A percentile compares a stretch with the other conserved stretches of the same genome.
Conservation (phyloP, 2,329 filamentous ascomycete genomes). For the Stylonectria norvegica region DNA sequence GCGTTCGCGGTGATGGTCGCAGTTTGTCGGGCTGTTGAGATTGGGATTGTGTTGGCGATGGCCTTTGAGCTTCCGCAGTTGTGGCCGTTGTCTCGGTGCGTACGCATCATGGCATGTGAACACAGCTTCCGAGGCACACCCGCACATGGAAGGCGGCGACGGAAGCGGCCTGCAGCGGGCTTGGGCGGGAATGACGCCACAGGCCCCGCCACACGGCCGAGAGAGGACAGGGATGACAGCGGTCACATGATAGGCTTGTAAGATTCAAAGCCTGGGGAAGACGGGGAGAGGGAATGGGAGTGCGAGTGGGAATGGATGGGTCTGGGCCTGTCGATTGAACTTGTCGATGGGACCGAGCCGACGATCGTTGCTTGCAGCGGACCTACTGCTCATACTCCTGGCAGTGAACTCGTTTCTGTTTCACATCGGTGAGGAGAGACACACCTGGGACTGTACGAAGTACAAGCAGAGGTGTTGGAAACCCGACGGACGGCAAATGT, state of each 20-base stretch:
- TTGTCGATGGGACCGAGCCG: background rate
- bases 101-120: conserved; percentile 27
- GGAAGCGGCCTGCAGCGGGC: conserved; percentile 17
- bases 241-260: conserved; percentile 24
- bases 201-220: too few relatives aligned
- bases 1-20: conserved; percentile 8
- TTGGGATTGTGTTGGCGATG: background rate
- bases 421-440: too few relatives aligned
- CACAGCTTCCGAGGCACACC: conserved; percentile 26
- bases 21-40: conserved; percentile 8
- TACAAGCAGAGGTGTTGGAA: too few relatives aligned
- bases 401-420: too few relatives aligned
- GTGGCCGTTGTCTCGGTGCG: conserved; percentile 6
- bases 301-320: conserved; percentile 1
- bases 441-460: too few relatives aligned
- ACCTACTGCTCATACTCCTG: too few relatives aligned
- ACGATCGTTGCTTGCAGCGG: too few relatives aligned
- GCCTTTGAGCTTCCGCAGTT: too few relatives aligned
- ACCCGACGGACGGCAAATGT: too few relatives aligned
- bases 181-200: conserved; percentile 27
- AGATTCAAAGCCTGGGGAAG: conserved; percentile 29
- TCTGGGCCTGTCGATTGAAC: too few relatives aligned
- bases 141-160: conserved; percentile 6
- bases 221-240: background rate
- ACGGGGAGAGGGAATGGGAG: conserved; percentile 15